Base-by-base conservation (phyloP, 1,139 yeast species). In the Candida tetrigidarum region DNA sequence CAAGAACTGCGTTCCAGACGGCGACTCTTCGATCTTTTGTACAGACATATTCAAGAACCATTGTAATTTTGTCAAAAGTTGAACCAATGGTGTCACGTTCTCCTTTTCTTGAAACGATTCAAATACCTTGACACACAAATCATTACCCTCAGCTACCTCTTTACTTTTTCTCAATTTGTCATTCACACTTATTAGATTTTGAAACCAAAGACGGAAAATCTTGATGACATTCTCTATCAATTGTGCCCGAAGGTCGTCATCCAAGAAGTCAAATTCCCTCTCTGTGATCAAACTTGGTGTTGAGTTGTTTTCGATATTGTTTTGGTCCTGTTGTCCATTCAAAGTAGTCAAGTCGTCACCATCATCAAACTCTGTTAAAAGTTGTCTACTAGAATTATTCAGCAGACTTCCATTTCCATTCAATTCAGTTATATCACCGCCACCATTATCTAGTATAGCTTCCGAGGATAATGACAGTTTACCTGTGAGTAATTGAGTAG, bases 321-420 rank as follows among this genome's bases (percentile, higher is more conserved):
- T 20, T 10, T 40, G 20, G 12, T 30, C 20, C 11, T 36, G 27
- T 7, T 32, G 22, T 12, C 59, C 61, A 41, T 49, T 53, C 44
- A 59, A 52, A 5, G 58, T 58, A 20, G 71, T 67, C 26, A 67
- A 62, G 48, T 67, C 72, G 20, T 63, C 71, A 29, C 67, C 67
- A 32, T 63, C 67, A 16, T 56, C 58, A 30, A 45, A 50, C 12
- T 43, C 52, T 7, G 25, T 26, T 26, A 46, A 29, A 3, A 34
- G 25, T 36, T 44, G 47, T 12, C 42, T 42, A 12, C 45, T 41
- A 30, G 46, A 28, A 3, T 32, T 42, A 14, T 41, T 39, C 50
- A 45, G 50, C 15, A 37, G 42, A 29, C 39, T 47, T 1, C 59
- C 63, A 30, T 45, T 54, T 27, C 59, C 63, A 30, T 45, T 54